Evolutionary conservation across 768 basidiomycete genomes (phyloP).

Genomic region (Collybia mongolica): DNA sequence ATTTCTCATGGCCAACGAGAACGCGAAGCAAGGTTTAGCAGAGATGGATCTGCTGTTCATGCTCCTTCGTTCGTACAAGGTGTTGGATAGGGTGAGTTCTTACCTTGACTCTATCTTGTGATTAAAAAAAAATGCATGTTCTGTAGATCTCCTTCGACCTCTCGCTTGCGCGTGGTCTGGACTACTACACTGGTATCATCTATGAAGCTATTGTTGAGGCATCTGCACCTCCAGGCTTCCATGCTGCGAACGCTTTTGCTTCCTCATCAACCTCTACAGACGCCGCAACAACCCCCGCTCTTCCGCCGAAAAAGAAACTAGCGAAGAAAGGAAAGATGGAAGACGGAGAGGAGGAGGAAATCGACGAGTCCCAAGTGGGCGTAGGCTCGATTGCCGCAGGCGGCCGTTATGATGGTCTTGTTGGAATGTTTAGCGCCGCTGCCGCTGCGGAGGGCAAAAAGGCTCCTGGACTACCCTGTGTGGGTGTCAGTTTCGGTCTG

Average conservation of each 20-base stretch:
- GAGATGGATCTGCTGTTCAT: slow-evolving; percentile 88
- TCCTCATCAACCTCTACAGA: slow-evolving; percentile 33
- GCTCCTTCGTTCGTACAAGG: slow-evolving; percentile 77
- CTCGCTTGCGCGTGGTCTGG: slow-evolving; percentile 94
- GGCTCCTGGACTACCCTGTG: slow-evolving; percentile 71
- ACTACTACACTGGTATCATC: slow-evolving; percentile 99
- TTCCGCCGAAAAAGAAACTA: slow-evolving; percentile 27
- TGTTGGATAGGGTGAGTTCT: slow-evolving; percentile 65
- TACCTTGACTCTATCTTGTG: not conserved
- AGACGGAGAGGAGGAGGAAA: slow-evolving; percentile 68
- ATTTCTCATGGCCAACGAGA: slow-evolving; percentile 63
- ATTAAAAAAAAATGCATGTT: slow-evolving; percentile 1
- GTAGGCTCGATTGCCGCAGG: slow-evolving; percentile 99
- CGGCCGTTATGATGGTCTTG: slow-evolving; percentile 94
- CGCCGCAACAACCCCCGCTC: slow-evolving; percentile 25
- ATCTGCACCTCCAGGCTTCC: slow-evolving; percentile 88
- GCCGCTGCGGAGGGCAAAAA: slow-evolving; percentile 75
- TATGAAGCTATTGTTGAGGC: slow-evolving; percentile 95
- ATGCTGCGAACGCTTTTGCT: slow-evolving; percentile 47
- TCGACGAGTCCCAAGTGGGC: slow-evolving; percentile 91
- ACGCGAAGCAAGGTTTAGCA: slow-evolving; percentile 76
- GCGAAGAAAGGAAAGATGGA: slow-evolving; percentile 45
- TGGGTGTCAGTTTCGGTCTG: slow-evolving; percentile 90
- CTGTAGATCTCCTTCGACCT: slow-evolving; percentile 90
- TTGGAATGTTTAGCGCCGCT: slow-evolving; percentile 85